A percentile compares a stretch with the other conserved stretches of the same genome.
Conservation (phyloP, 1,139 yeast species). For the Suhomyces kunorum region DNA sequence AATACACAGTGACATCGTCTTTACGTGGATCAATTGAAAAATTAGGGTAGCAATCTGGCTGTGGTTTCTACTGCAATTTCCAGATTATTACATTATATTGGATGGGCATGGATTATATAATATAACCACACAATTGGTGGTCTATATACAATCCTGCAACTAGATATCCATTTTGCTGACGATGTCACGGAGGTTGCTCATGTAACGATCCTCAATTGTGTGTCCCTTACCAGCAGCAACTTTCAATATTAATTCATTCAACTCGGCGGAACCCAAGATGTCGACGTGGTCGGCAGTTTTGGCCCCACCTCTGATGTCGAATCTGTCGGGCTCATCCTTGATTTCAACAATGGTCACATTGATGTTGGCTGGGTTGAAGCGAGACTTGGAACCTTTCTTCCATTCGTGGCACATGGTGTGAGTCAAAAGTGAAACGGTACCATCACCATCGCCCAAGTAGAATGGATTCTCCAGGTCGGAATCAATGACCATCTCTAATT, state of each 20-base stretch:
- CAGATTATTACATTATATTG: not conserved
- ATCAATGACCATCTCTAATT: slow-evolving; percentile 69
- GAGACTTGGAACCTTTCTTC: slow-evolving; percentile 62
- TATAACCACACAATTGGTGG: not conserved
- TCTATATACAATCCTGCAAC: no score
- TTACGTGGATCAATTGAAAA: not conserved
- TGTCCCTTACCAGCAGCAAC: slow-evolving; percentile 84
- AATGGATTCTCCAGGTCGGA: slow-evolving; percentile 62
- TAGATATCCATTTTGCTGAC: slow-evolving; percentile 48
- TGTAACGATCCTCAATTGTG: slow-evolving; percentile 57
- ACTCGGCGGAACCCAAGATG: slow-evolving; percentile 87
- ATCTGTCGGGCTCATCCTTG: slow-evolving; percentile 88
- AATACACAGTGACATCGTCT: not conserved
- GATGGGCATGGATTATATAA: no score
- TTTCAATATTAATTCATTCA: slow-evolving; percentile 78
- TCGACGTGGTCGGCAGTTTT: slow-evolving; percentile 98
- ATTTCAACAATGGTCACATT: slow-evolving; percentile 83
- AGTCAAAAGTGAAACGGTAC: slow-evolving; percentile 84
- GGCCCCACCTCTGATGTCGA: slow-evolving; percentile 96
- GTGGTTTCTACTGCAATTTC: not conserved
- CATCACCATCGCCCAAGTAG: slow-evolving; percentile 88
- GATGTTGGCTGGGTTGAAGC: slow-evolving; percentile 79
- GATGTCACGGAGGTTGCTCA: slow-evolving; percentile 63
- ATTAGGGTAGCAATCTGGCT: not conserved
- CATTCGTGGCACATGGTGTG: slow-evolving; percentile 83